These are phyloP conservation scores for Borovskyia barvae DNA, from an alignment of 208 protist species.

Conservation along the genomic window DNA sequence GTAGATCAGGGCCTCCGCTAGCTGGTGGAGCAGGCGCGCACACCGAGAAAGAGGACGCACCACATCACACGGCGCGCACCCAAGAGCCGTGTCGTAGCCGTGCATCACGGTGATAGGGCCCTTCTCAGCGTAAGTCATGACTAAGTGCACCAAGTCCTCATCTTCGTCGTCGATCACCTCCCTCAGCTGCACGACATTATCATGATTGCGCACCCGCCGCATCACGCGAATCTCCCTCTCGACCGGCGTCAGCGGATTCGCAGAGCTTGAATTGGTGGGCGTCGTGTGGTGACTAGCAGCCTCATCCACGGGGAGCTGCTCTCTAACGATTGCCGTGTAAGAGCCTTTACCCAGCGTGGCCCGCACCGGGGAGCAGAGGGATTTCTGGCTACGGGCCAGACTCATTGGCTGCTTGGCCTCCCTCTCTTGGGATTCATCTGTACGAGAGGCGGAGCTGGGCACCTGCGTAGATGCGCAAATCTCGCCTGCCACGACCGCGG, in stretches of 20 bases:
- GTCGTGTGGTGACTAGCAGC: not conserved
- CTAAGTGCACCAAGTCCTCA: constrained; percentile 75
- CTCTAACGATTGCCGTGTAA: too few species aligned
- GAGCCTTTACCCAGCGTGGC: too few species aligned
- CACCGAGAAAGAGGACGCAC: constrained; percentile 42
- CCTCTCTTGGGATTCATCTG: too few species aligned
- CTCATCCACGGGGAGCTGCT: not conserved
- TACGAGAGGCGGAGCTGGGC: too few species aligned
- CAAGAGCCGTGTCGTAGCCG: constrained; percentile 18
- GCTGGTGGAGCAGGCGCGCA: constrained; percentile 36
- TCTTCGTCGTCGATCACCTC: constrained; percentile 95
- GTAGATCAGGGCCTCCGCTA: constrained; percentile 68
- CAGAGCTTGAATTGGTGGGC: not conserved
- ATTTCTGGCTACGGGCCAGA: too few species aligned
- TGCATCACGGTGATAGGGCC: constrained; percentile 33
- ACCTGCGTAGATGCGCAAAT: too few species aligned
- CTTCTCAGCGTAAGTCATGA: constrained; percentile 48
- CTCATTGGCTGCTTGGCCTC: too few species aligned
- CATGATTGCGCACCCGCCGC: constrained; percentile 89
- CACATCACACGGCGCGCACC: constrained; percentile 20
- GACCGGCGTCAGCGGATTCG: constrained; percentile 42
- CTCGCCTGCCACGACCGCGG: too few species aligned
- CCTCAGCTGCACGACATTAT: constrained; percentile 85
- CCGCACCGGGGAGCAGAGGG: too few species aligned
- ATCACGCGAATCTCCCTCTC: constrained; percentile 92